Evolutionary conservation across 352 stramenopile species (phyloP), one percentile per base, ranked within the genome.

Genomic region (Blastocystis sp.): DNA sequence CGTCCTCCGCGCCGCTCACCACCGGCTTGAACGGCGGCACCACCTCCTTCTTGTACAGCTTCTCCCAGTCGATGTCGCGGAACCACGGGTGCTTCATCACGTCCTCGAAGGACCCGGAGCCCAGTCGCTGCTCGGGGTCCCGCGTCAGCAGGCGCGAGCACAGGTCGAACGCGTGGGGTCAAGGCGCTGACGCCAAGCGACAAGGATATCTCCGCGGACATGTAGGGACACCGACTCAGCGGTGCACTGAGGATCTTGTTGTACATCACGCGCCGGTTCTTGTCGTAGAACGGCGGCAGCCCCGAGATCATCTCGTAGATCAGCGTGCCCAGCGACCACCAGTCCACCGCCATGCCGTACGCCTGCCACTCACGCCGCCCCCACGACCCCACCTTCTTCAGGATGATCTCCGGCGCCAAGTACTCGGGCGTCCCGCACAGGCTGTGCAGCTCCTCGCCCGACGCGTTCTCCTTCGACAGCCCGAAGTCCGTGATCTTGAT

Each of bases 191-290:
- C 53, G 45, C 48, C 28, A 92, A 95, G 7, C 2, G 3, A 69
- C 28, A 61, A 80, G 70, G 70, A 80, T 80, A 80, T 66, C 59
- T 80, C 70, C 38, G 70, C 28, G 19, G 70, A 80, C 70, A 80
- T 80, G n/a, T 38, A 62, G 2, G 70, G 40, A 69, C 92, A 92
- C 90, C 94, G 94, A 59, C 92, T 92, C 89, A 96, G 91, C 64
- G 93, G 91, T 62, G 93, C 93, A 90, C 95, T 95, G 43, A 97
- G 89, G 89, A 97, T 97, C 91, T 96, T 96, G 90, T 96, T 92
- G 90, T 96, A 96, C 94, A 96, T 97, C 2, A 80, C 34, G 38
- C 56, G 70, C 21, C 90, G 90, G 28, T 34, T 34, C 28, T 34
- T 34, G 28, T 34, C 28, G 28, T 34, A 34, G 28, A 34, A 34